phyloP scores from a whole-genome alignment of 371 early-diverging fungal species.

The Fennellomyces sp. region DNA sequence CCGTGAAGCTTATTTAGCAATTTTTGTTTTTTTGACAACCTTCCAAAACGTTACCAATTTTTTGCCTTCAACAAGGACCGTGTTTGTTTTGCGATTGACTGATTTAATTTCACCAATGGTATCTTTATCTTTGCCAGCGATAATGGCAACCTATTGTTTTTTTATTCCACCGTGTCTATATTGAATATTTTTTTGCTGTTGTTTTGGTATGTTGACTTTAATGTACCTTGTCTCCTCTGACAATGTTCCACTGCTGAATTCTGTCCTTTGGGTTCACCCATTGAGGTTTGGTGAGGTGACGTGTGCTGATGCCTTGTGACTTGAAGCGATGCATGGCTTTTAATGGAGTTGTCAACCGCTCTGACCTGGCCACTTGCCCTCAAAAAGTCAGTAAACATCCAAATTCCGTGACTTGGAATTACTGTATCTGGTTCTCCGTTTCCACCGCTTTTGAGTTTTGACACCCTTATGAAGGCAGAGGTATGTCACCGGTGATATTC shows the following conservation, averaged over 20 bases:
- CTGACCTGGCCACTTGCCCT: no score
- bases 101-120: conserved; percentile 52
- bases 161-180: no score
- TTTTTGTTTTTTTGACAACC: neutral
- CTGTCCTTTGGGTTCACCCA: conserved; percentile 50
- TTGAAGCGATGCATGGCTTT: conserved; percentile 15
- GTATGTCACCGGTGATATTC: no score
- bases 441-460: no score
- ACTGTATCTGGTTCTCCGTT: no score
- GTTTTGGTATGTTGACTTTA: neutral
- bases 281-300: conserved; percentile 31
- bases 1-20: neutral
- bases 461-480: no score
- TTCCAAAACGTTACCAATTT: conserved; percentile 37
- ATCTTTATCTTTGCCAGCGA: conserved; percentile 56
- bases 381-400: no score
- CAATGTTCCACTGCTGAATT: conserved; percentile 48
- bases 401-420: no score
- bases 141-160: conserved; percentile 41
- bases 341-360: no score
- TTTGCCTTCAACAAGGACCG: conserved; percentile 52
- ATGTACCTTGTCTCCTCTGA: conserved; percentile 50
- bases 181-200: neutral
- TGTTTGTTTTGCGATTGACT: conserved; percentile 42
- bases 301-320: conserved; percentile 31